Evolutionary conservation across 2,329 filamentous ascomycete species (phyloP).

Genomic region (Colletotrichum falcatum): DNA sequence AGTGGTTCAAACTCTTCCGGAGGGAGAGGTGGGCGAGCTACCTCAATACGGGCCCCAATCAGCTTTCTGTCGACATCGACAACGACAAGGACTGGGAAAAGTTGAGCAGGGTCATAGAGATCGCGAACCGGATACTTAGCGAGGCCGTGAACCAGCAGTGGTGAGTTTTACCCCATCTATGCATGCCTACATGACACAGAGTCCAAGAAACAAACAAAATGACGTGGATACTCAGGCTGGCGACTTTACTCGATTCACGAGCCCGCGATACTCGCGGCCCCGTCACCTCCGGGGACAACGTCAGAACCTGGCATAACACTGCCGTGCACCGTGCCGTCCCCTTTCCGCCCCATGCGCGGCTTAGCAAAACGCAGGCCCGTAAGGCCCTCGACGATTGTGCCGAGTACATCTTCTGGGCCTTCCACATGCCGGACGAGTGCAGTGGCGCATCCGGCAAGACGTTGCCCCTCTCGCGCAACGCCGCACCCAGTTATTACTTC

Average conservation of each 20-base stretch:
- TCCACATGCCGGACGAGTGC: slow-evolving; percentile 7
- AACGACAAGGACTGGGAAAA: slow-evolving; percentile 1
- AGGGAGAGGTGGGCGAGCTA: slow-evolving; percentile 17
- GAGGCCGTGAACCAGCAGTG: slow-evolving; percentile 11
- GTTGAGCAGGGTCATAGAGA: slow-evolving; percentile 8
- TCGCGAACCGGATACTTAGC: slow-evolving; percentile 21
- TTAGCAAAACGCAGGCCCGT: not conserved
- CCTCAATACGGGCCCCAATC: not conserved
- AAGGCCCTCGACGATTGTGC: not conserved
- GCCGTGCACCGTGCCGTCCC: slow-evolving; percentile 9
- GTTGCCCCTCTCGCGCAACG: no score
- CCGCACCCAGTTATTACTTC: no score
- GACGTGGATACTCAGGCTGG: not conserved
- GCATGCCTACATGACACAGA: not conserved
- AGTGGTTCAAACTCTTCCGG: slow-evolving; percentile 25
- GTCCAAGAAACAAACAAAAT: not conserved
- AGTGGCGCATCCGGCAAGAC: not conserved
- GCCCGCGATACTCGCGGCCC: not conserved
- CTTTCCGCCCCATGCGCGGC: not conserved
- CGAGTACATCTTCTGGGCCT: slow-evolving; percentile 11
- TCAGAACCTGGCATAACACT: not conserved
- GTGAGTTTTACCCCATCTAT: not conserved
- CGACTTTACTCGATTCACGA: not conserved
- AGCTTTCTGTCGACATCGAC: slow-evolving; percentile 3
- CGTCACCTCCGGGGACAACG: not conserved